These are phyloP conservation scores for Mariannaea sp. DNA, from an alignment of 2,329 filamentous ascomycete genomes.

Conservation along the genomic window DNA sequence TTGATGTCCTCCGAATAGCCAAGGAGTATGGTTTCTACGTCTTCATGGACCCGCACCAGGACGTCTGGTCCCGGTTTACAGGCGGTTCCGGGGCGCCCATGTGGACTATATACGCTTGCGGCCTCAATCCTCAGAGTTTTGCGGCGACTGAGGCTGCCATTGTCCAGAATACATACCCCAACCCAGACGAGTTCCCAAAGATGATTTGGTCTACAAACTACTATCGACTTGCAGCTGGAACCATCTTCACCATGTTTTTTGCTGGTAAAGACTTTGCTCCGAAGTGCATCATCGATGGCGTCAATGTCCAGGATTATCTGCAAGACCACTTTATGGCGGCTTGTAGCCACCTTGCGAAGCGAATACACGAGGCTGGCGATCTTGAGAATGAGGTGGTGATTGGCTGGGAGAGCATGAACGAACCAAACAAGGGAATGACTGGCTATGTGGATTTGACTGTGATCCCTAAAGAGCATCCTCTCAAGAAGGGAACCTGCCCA, in stretches of 20 bases:
- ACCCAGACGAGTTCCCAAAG: constrained; percentile 87
- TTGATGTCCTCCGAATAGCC: constrained; percentile 79
- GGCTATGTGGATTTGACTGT: constrained; percentile 80
- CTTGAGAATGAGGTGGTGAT: constrained; percentile 86
- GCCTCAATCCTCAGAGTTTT: constrained; percentile 85
- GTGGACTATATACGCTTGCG: constrained; percentile 96
- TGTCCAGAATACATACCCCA: constrained; percentile 90
- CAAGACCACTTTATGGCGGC: constrained; percentile 85
- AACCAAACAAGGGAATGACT: constrained; percentile 87
- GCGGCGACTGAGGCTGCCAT: constrained; percentile 86
- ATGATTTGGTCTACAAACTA: constrained; percentile 99
- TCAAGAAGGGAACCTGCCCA: constrained; percentile 91
- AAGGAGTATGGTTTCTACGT: constrained; percentile 93
- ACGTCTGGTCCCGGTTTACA: constrained; percentile 95
- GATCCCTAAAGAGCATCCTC: constrained; percentile 83
- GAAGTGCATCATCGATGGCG: constrained; percentile 90
- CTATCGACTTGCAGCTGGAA: constrained; percentile 80
- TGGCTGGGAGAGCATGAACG: constrained; percentile 96
- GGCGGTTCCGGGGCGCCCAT: constrained; percentile 95
- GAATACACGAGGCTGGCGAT: constrained; percentile 88
- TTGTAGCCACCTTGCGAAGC: constrained; percentile 77
- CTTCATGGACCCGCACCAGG: constrained; percentile 99
- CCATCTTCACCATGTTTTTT: constrained; percentile 95
- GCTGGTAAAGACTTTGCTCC: constrained; percentile 90
- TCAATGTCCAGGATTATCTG: constrained; percentile 96